A percentile compares a stretch with the other conserved stretches of the same genome.
Evolutionary conservation across 2,329 filamentous ascomycete genomes (phyloP).

Genomic region (Xylaria sp.): DNA sequence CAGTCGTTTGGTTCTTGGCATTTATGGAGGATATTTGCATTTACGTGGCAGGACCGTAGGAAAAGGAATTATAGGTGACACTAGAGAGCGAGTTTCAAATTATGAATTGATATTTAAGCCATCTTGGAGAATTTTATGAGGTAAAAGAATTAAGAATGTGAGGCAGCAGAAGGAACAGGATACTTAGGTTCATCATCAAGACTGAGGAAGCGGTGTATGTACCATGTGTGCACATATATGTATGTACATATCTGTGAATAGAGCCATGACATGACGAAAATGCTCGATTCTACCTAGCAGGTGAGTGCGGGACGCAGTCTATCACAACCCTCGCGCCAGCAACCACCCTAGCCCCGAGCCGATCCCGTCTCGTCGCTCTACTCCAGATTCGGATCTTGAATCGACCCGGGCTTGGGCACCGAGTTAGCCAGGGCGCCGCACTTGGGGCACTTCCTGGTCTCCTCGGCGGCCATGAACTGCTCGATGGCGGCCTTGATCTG

Average conservation of each 20-base stretch:
- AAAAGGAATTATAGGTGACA: slow-evolving; percentile 1
- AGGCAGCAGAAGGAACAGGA: too few relatives aligned
- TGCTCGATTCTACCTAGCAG: too few relatives aligned
- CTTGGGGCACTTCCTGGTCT: slow-evolving; percentile 73
- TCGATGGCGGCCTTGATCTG: slow-evolving; percentile 95
- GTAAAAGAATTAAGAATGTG: too few relatives aligned
- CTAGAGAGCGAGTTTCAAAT: slow-evolving; percentile 1
- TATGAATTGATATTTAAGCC: not conserved
- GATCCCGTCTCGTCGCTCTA: slow-evolving; percentile 20
- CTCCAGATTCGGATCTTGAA: slow-evolving; percentile 63
- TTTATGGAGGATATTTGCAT: slow-evolving; percentile 16
- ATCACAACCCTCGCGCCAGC: too few relatives aligned
- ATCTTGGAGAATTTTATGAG: too few relatives aligned
- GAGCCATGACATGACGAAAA: not conserved
- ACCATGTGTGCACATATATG: not conserved
- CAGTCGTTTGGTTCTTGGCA: not conserved
- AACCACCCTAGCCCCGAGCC: not conserved
- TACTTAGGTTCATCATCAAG: too few relatives aligned
- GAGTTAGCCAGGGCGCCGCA: slow-evolving; percentile 80
- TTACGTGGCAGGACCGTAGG: slow-evolving; percentile 15
- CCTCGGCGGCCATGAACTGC: slow-evolving; percentile 68
- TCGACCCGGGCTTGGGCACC: slow-evolving; percentile 65
- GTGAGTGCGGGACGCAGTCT: too few relatives aligned
- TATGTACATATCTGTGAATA: not conserved
- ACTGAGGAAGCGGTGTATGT: too few relatives aligned